Percentiles rank a stretch among this genome's conserved stretches.
These are phyloP conservation scores for Mycena leptocephala DNA, from an alignment of 768 basidiomycete genomes.

Conservation along the genomic window DNA sequence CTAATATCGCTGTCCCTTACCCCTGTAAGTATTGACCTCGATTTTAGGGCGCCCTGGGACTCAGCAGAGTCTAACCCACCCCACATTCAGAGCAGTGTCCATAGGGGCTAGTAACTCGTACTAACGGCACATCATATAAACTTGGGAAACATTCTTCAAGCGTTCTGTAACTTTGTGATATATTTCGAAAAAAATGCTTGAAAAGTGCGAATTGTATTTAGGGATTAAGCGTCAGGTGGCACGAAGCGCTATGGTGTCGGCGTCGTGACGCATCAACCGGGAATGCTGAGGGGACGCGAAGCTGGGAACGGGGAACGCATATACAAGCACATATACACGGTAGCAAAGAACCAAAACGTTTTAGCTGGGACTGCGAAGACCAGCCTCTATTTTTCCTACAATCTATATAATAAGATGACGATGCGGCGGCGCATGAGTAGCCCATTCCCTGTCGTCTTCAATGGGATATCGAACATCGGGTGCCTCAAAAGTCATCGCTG, in stretches of 20 bases:
- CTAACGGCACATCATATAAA: background rate
- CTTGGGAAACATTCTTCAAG: conserved; percentile 1
- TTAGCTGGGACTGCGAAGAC: too few relatives aligned
- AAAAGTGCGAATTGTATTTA: background rate
- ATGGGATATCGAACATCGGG: too few relatives aligned
- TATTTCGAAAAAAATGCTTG: background rate
- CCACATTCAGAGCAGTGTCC: background rate
- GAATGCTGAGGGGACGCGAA: too few relatives aligned
- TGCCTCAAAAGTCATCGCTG: too few relatives aligned
- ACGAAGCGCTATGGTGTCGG: background rate
- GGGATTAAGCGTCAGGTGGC: background rate
- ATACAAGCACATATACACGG: too few relatives aligned
- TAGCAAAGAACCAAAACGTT: too few relatives aligned
- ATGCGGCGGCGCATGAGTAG: too few relatives aligned
- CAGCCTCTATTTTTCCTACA: too few relatives aligned
- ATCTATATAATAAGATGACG: too few relatives aligned
- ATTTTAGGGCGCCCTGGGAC: background rate
- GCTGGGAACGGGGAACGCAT: too few relatives aligned
- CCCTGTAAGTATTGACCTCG: background rate
- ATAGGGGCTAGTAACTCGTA: too few relatives aligned
- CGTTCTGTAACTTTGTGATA: background rate
- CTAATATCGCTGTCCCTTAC: conserved; percentile 1
- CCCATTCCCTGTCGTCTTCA: too few relatives aligned
- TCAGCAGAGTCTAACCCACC: background rate
- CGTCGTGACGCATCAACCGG: background rate